phyloP scores from a whole-genome alignment of 345 rosid species.

The Nephelium lappaceum region DNA sequence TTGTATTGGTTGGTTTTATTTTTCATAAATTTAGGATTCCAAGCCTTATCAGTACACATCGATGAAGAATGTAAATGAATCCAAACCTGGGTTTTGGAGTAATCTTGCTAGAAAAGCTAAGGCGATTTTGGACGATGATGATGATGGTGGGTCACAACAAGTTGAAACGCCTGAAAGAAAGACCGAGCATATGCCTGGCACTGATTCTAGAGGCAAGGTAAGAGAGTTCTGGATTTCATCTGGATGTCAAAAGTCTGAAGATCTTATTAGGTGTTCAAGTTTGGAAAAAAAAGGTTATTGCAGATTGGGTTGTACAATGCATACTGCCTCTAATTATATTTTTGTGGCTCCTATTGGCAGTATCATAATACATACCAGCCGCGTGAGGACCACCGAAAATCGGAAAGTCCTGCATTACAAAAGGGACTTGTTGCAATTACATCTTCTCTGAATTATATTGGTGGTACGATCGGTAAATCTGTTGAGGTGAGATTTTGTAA shows the following conservation, averaged over 20 bases:
- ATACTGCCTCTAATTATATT: slow-evolving; percentile 1
- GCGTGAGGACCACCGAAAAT: slow-evolving; percentile 34
- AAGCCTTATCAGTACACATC: slow-evolving; percentile 48
- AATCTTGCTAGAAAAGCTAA: slow-evolving; percentile 89
- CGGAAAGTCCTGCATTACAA: slow-evolving; percentile 60
- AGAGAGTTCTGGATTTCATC: slow-evolving; percentile 30
- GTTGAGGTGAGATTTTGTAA: slow-evolving; percentile 63
- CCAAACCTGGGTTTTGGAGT: slow-evolving; percentile 85
- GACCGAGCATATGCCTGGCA: slow-evolving; percentile 35
- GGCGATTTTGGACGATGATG: slow-evolving; percentile 72
- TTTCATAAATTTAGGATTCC: slow-evolving; percentile 40
- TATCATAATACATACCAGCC: slow-evolving; percentile 32
- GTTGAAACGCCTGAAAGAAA: slow-evolving; percentile 33
- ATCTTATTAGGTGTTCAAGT: not conserved
- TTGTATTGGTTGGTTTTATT: not conserved
- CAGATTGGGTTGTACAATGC: not conserved
- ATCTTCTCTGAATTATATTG: slow-evolving; percentile 74
- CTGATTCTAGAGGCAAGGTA: slow-evolving; percentile 32
- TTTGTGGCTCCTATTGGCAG: slow-evolving; percentile 30
- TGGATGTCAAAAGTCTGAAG: not conserved
- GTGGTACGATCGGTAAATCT: slow-evolving; percentile 39
- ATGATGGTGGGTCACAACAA: slow-evolving; percentile 21
- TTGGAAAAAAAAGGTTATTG: not conserved
- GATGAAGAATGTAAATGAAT: slow-evolving; percentile 46
- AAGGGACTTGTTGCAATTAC: slow-evolving; percentile 69